These are phyloP conservation scores for Anisodus tanguticus DNA, from an alignment of 257 asterid species.

Conservation along the genomic window DNA sequence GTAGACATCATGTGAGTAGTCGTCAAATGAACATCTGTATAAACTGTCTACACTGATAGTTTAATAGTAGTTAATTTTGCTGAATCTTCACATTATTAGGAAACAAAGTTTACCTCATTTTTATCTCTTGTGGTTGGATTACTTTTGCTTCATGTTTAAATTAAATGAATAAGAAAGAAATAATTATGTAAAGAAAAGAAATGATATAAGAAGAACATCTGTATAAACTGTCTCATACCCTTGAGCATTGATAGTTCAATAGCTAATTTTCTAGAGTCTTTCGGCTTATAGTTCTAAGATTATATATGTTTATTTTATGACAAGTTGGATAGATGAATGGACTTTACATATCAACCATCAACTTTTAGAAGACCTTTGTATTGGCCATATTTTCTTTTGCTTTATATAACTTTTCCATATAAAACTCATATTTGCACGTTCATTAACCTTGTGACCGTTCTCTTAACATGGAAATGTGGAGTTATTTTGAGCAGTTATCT, in stretches of 20 bases:
- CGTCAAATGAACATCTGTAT: background rate
- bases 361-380: background rate
- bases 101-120: conserved; percentile 11
- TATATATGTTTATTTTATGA: background rate
- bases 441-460: background rate
- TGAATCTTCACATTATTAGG: conserved; percentile 2
- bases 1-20: background rate
- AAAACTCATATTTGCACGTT: background rate
- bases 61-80: background rate
- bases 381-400: background rate
- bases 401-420: background rate
- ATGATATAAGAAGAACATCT: background rate
- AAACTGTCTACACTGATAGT: background rate
- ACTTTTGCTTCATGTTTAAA: background rate
- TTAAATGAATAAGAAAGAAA: background rate
- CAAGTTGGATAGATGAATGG: background rate
- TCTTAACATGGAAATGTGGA: background rate
- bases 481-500: background rate
- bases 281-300: background rate
- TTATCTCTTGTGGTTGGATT: background rate
- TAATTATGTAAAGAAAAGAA: conserved; percentile 7
- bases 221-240: background rate
- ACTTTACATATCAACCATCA: background rate
- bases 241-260: background rate
- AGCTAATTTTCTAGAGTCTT: background rate